phyloP scores from a whole-genome alignment of 139 green algal genomes.

The Haematococcus lacustris region DNA sequence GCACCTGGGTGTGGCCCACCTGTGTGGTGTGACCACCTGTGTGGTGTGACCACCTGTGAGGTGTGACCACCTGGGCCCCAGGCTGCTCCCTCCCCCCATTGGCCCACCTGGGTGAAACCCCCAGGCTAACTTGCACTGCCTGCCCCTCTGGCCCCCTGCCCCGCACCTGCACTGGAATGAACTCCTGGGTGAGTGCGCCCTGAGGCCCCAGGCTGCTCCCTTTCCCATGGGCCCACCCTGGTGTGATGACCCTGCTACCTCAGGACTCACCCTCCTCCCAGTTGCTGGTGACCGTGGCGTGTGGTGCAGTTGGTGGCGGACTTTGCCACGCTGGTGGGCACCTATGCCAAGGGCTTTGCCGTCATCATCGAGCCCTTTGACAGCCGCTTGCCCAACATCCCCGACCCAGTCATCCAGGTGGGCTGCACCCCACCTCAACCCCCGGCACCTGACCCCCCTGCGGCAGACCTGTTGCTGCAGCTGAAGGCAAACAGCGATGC shows the following conservation, averaged over 20 bases:
- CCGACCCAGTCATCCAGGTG: constrained; percentile 87
- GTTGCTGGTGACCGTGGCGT: too few relatives aligned
- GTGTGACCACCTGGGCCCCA: too few relatives aligned
- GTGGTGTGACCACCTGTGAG: neutral
- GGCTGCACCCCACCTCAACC: neutral
- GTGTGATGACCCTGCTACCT: too few relatives aligned
- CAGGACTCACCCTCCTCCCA: too few relatives aligned
- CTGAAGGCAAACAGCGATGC: too few relatives aligned
- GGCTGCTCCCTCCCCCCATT: too few relatives aligned
- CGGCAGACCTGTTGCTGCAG: too few relatives aligned
- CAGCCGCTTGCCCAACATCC: constrained; percentile 82
- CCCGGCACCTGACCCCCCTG: neutral
- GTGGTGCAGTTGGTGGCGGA: constrained; percentile 82
- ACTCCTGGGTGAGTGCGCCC: constrained; percentile 95
- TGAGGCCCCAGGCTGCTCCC: too few relatives aligned
- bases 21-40: neutral
- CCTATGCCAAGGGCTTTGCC: constrained; percentile 86
- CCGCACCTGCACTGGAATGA: constrained; percentile 57
- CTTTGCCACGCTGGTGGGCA: constrained; percentile 95
- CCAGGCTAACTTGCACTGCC: neutral
- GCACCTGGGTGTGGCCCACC: too few relatives aligned
- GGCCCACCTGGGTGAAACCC: too few relatives aligned
- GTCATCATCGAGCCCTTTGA: constrained; percentile 99
- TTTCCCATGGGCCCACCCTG: too few relatives aligned
- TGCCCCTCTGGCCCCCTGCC: neutral